These are phyloP conservation scores for Candida oleophila DNA, from an alignment of 805 yeast species.

Conservation along the genomic window DNA sequence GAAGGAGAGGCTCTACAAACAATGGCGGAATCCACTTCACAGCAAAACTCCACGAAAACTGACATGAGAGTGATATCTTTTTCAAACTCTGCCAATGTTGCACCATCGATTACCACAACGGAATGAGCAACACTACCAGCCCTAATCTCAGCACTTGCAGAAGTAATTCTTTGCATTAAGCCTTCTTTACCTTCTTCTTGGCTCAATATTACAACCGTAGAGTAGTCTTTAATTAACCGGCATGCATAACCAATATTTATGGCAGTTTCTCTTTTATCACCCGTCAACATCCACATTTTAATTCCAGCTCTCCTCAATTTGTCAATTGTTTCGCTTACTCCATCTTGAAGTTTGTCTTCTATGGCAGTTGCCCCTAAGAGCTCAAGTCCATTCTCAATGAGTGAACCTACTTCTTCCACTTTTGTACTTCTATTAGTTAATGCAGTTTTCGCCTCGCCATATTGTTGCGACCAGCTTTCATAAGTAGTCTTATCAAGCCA, in stretches of 20 bases:
- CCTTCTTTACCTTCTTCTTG: constrained; percentile 48
- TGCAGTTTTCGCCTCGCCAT: constrained; percentile 75
- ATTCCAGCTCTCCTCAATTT: constrained; percentile 91
- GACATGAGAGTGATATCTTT: constrained; percentile 69
- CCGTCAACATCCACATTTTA: constrained; percentile 97
- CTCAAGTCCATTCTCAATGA: constrained; percentile 65
- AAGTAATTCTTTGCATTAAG: constrained; percentile 65
- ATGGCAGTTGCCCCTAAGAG: constrained; percentile 93
- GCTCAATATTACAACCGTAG: constrained; percentile 77
- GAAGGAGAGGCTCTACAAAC: constrained; percentile 97
- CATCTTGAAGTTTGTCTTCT: constrained; percentile 93
- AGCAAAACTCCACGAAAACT: constrained; percentile 79
- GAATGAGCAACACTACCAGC: constrained; percentile 85
- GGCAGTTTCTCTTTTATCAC: constrained; percentile 97
- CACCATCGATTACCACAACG: constrained; percentile 95
- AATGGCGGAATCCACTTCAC: constrained; percentile 84
- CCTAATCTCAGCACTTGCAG: constrained; percentile 71
- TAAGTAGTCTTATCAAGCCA: constrained; percentile 65
- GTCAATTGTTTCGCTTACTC: constrained; percentile 95
- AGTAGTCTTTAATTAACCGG: constrained; percentile 86
- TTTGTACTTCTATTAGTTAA: constrained; percentile 61
- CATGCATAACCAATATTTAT: constrained; percentile 96
- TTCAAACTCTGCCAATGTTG: constrained; percentile 72
- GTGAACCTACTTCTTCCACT: constrained; percentile 71
- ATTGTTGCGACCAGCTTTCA: constrained; percentile 63